These are phyloP conservation scores for Solanum sitiens DNA, from an alignment of 257 asterid species.

Conservation along the genomic window DNA sequence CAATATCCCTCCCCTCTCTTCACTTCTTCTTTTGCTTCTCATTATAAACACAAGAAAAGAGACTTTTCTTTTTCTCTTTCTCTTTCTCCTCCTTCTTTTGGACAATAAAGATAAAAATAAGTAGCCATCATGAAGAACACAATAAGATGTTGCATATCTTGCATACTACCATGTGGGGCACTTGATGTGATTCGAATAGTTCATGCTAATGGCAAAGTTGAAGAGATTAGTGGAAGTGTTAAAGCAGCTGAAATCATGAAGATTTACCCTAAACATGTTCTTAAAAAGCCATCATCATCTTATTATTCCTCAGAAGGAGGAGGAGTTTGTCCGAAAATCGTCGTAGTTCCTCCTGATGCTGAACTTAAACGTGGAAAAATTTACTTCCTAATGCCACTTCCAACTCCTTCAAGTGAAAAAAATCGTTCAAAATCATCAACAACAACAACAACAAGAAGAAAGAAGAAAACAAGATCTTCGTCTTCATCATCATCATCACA, in stretches of 20 bases:
- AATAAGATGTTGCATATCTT: slow-evolving; percentile 92
- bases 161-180: slow-evolving; percentile 98
- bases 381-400: slow-evolving; percentile 77
- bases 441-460: slow-evolving; percentile 21
- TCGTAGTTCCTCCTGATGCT: slow-evolving; percentile 70
- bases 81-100: background rate
- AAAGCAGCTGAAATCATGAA: slow-evolving; percentile 75
- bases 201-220: slow-evolving; percentile 75
- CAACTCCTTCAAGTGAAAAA: slow-evolving; percentile 34
- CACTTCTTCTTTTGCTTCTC: background rate
- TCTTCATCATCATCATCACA: background rate
- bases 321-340: slow-evolving; percentile 47
- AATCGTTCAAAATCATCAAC: slow-evolving; percentile 9
- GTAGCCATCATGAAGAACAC: slow-evolving; percentile 42
- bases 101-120: slow-evolving; percentile 1
- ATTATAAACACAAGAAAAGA: slow-evolving; percentile 9
- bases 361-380: slow-evolving; percentile 84
- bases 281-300: slow-evolving; percentile 66
- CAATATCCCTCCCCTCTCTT: background rate
- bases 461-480: slow-evolving; percentile 31
- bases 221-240: slow-evolving; percentile 57
- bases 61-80: slow-evolving; percentile 10
- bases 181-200: slow-evolving; percentile 90
- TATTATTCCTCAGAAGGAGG: slow-evolving; percentile 28
- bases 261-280: slow-evolving; percentile 73